Conservation (phyloP, 768 basidiomycete genomes). For the Mycena capillaripes region DNA sequence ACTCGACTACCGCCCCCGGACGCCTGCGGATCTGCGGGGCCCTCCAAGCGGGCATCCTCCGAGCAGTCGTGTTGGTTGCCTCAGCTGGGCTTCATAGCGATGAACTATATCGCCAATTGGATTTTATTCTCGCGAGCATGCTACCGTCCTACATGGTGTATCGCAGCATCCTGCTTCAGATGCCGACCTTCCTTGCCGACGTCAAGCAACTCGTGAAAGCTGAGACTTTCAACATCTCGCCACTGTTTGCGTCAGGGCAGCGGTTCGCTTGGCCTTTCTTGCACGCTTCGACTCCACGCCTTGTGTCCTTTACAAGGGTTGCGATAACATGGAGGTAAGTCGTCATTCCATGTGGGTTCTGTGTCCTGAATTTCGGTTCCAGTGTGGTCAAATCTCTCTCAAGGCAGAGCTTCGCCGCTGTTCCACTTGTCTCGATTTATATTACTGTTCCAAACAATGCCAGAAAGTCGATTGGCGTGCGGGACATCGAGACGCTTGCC, state of each 20-base stretch:
- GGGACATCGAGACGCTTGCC: background rate
- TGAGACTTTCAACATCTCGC: background rate
- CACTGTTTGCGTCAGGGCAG: background rate
- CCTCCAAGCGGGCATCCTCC: background rate
- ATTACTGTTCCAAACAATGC: conserved; percentile 6
- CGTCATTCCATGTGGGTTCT: no score
- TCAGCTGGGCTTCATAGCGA: no score
- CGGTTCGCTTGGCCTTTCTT: background rate
- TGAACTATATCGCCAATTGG: no score
- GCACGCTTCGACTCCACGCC: background rate
- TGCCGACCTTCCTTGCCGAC: background rate
- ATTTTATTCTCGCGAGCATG: no score
- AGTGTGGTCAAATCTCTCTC: background rate
- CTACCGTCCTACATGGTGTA: background rate
- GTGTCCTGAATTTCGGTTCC: background rate
- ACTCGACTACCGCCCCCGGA: background rate
- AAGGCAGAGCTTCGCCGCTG: conserved; percentile 3
- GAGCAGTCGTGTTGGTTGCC: background rate
- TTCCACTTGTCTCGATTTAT: background rate
- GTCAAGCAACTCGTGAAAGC: background rate
- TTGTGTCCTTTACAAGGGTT: background rate
- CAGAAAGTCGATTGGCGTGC: background rate
- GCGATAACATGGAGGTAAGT: background rate
- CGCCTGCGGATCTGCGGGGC: background rate
- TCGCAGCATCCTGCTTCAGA: background rate